phyloP scores from a whole-genome alignment of 495 filamentous ascomycete genomes.

The Neurospora intermedia region DNA sequence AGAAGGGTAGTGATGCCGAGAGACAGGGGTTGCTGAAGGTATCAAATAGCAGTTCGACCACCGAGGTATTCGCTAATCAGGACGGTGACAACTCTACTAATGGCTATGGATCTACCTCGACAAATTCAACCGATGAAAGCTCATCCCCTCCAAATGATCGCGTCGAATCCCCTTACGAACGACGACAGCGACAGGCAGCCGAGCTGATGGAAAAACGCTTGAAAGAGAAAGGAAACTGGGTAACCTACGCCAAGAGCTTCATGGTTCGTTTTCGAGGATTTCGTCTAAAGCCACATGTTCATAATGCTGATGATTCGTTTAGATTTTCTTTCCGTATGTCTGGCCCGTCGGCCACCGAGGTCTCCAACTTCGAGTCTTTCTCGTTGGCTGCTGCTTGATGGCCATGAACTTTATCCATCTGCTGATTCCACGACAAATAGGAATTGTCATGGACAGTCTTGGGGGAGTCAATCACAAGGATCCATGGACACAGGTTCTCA shows the following conservation, averaged over 20 bases:
- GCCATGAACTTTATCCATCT: constrained; percentile 51
- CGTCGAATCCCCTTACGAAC: constrained; percentile 38
- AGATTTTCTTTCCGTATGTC: constrained; percentile 55
- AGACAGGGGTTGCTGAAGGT: constrained; percentile 36
- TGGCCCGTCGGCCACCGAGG: constrained; percentile 48
- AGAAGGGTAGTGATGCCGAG: constrained; percentile 36
- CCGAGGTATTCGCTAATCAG: constrained; percentile 12
- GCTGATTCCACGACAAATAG: constrained; percentile 55
- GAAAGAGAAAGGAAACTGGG: constrained; percentile 53
- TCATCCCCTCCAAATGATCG: constrained; percentile 22
- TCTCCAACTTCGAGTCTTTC: constrained; percentile 45
- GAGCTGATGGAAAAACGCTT: constrained; percentile 47
- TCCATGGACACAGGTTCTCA: constrained; percentile 43
- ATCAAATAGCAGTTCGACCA: constrained; percentile 2
- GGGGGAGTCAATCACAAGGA: constrained; percentile 26
- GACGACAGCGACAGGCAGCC: constrained; percentile 36
- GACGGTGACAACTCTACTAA: constrained; percentile 14
- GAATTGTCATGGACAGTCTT: constrained; percentile 49
- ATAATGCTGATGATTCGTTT: not conserved
- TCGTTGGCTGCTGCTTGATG: constrained; percentile 52
- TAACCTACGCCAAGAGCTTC: constrained; percentile 52
- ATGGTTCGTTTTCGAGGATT: constrained; percentile 27
- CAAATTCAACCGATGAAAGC: constrained; percentile 21
- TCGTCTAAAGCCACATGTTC: not conserved
- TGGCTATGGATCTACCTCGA: constrained; percentile 37